phyloP scores from a whole-genome alignment of 2,329 filamentous ascomycete genomes.

The Neofusicoccum kwambonambiense region DNA sequence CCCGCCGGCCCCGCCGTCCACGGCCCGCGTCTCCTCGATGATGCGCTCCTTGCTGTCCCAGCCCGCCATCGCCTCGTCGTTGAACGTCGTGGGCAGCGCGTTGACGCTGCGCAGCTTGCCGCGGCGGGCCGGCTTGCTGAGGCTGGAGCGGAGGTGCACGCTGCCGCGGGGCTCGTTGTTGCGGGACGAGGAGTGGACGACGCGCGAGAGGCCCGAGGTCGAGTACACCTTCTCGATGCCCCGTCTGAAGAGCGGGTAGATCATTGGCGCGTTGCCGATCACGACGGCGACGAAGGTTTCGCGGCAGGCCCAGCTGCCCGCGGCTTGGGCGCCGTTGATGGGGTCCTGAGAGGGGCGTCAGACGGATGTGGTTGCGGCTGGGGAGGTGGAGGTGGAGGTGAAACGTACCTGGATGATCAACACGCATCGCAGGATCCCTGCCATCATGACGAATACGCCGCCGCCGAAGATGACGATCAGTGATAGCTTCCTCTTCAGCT shows the following conservation, averaged over 20 bases:
- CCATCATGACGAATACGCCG: constrained; percentile 56
- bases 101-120: background rate
- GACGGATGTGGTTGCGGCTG: background rate
- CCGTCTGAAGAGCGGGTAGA: constrained; percentile 22
- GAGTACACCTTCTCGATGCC: background rate
- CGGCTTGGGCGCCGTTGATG: constrained; percentile 40
- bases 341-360: constrained; percentile 27
- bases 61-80: background rate
- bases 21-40: background rate
- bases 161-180: background rate
- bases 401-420: constrained; percentile 44
- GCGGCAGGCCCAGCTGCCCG: constrained; percentile 46
- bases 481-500: constrained; percentile 52
- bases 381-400: background rate
- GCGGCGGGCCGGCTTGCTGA: background rate
- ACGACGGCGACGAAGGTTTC: constrained; percentile 49
- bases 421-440: constrained; percentile 55
- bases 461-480: constrained; percentile 56
- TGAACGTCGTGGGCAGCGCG: background rate
- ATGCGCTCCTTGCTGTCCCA: background rate
- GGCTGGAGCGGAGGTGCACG: background rate
- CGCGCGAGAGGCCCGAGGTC: background rate
- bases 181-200: background rate
- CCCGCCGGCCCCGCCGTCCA: background rate
- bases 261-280: constrained; percentile 46